Percentiles rank a stretch among this genome's conserved stretches.
Conservation (phyloP, 2,329 filamentous ascomycete species). For the Botryotinia convoluta region DNA sequence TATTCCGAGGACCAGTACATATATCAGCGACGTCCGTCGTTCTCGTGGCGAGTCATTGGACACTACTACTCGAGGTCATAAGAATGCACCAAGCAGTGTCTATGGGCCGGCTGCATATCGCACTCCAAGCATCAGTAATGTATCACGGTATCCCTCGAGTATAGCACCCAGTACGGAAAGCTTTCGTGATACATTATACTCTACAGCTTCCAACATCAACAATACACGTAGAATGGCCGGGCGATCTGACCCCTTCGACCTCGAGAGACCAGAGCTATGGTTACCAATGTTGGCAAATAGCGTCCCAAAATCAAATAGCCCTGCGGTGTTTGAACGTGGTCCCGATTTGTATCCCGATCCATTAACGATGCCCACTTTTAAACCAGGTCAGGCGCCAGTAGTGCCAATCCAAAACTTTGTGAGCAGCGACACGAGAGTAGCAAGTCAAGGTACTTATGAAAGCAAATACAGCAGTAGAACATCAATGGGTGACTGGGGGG, state of each 20-base stretch:
- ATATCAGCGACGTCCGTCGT: slow-evolving; percentile 48
- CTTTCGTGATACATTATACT: slow-evolving; percentile 44
- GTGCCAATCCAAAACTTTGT: background rate
- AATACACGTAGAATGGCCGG: slow-evolving; percentile 53
- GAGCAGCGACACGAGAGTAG: slow-evolving; percentile 15
- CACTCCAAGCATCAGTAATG: slow-evolving; percentile 25
- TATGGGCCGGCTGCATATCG: slow-evolving; percentile 28
- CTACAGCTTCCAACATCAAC: slow-evolving; percentile 37
- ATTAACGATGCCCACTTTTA: background rate
- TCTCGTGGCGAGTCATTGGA: slow-evolving; percentile 49
- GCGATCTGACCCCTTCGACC: slow-evolving; percentile 63
- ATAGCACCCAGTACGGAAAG: slow-evolving; percentile 36
- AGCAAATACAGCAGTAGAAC: slow-evolving; percentile 35
- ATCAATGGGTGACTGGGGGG: slow-evolving; percentile 46
- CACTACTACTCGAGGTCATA: slow-evolving; percentile 35
- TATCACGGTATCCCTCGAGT: slow-evolving; percentile 34
- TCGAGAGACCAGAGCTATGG: slow-evolving; percentile 54
- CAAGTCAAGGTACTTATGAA: slow-evolving; percentile 24
- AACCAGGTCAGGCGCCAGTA: background rate
- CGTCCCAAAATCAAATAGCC: slow-evolving; percentile 17
- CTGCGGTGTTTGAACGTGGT: background rate
- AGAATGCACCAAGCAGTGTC: slow-evolving; percentile 33
- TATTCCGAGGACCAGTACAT: slow-evolving; percentile 41
- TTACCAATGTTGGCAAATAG: slow-evolving; percentile 12
- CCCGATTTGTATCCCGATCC: slow-evolving; percentile 10